Conservation (phyloP, 345 rosid genomes). For the Eucalyptus curtisii region DNA sequence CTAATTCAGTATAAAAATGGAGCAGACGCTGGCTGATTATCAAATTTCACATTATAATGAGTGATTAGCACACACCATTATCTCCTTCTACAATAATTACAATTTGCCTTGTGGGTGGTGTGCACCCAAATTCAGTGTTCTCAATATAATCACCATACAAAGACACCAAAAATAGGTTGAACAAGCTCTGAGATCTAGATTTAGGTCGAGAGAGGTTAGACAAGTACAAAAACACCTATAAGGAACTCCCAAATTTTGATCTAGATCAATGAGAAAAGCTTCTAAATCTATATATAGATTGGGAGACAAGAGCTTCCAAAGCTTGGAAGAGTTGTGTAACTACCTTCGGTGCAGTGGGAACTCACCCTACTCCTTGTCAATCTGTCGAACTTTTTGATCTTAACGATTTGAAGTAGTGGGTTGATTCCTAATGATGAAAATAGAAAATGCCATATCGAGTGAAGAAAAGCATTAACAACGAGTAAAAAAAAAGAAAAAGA, state of each 20-base stretch:
- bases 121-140: neutral
- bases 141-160: neutral
- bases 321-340: rapidly evolving
- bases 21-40: rapidly evolving
- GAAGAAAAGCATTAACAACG: rapidly evolving
- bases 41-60: too few species aligned
- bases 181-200: neutral
- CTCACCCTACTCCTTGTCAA: rapidly evolving
- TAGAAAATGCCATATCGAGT: neutral
- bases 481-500: neutral
- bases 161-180: neutral
- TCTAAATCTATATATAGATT: too few species aligned
- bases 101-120: neutral
- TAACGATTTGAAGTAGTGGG: rapidly evolving
- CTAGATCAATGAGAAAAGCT: too few species aligned
- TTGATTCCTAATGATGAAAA: neutral
- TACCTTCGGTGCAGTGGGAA: rapidly evolving
- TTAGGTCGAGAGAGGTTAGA: neutral
- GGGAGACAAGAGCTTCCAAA: neutral
- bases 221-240: neutral
- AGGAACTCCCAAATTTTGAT: neutral
- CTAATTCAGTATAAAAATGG: neutral
- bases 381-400: rapidly evolving
- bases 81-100: rapidly evolving
- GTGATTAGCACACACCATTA: rapidly evolving